Conservation (phyloP, 2,329 filamentous ascomycete genomes). For the Apiospora sp. region DNA sequence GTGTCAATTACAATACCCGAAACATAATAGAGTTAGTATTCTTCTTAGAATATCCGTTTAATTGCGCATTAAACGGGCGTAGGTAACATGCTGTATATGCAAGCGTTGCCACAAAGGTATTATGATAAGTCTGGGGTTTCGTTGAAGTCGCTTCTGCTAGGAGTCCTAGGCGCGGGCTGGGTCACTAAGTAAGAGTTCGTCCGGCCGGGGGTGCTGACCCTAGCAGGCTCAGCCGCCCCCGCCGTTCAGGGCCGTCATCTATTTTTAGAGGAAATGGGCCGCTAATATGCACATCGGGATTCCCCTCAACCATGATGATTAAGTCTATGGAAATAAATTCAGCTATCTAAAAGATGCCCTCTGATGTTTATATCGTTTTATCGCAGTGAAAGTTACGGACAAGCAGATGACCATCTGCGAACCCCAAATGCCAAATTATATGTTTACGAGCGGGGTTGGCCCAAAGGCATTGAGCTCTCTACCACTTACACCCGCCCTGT, state of each 20-base stretch:
- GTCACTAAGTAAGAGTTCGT: background rate
- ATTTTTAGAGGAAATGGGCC: background rate
- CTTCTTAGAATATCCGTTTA: too few relatives aligned
- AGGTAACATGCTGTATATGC: too few relatives aligned
- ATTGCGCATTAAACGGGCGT: too few relatives aligned
- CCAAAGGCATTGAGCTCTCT: background rate
- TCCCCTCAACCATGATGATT: background rate
- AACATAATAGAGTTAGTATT: too few relatives aligned
- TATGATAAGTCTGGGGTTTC: too few relatives aligned
- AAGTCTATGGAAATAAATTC: background rate
- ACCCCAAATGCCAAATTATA: background rate
- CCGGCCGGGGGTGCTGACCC: background rate
- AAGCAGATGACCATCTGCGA: background rate
- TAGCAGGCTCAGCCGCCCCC: constrained; percentile 1
- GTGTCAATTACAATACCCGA: too few relatives aligned
- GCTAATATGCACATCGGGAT: background rate
- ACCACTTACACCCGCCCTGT: background rate
- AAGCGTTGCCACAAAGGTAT: too few relatives aligned
- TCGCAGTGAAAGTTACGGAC: too few relatives aligned
- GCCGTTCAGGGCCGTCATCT: background rate
- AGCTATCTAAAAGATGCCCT: background rate
- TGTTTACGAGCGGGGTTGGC: background rate
- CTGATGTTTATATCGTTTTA: too few relatives aligned
- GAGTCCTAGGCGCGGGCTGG: background rate
- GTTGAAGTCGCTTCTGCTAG: too few relatives aligned